Percentiles rank a stretch among this genome's conserved stretches.
These are phyloP conservation scores for Phaffia tasmanica DNA, from an alignment of 768 basidiomycete genomes.

Conservation along the genomic window DNA sequence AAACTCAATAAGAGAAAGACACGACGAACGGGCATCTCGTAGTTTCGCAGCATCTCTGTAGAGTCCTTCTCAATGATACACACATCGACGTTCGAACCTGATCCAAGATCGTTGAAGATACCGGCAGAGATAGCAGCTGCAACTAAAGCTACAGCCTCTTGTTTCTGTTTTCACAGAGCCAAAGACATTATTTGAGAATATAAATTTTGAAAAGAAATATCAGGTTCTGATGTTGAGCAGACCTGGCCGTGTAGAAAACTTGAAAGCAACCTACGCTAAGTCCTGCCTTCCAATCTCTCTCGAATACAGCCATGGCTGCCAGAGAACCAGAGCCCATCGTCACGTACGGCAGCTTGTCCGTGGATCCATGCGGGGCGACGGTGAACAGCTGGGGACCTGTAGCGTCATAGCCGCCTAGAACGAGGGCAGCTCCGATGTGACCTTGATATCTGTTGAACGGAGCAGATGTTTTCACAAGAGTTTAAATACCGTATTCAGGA, in stretches of 20 bases:
- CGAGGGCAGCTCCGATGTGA: constrained; percentile 84
- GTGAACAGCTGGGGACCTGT: constrained; percentile 94
- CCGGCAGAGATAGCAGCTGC: constrained; percentile 80
- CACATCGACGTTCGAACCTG: constrained; percentile 96
- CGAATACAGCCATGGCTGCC: constrained; percentile 98
- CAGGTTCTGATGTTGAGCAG: not conserved
- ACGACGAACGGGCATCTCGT: constrained; percentile 57
- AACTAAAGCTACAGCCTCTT: constrained; percentile 70
- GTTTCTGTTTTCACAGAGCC: constrained; percentile 45
- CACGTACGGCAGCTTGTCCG: constrained; percentile 95
- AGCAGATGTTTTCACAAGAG: not conserved
- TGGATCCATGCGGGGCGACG: constrained; percentile 90
- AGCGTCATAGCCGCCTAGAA: constrained; percentile 89
- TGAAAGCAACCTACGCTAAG: constrained; percentile 52
- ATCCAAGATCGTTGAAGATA: constrained; percentile 98
- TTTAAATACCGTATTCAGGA: not conserved
- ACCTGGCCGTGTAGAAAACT: not conserved
- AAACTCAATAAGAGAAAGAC: not conserved
- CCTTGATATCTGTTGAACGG: constrained; percentile 64
- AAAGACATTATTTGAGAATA: not conserved
- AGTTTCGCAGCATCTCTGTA: constrained; percentile 90
- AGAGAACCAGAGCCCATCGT: constrained; percentile 96
- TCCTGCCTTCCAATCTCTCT: constrained; percentile 66
- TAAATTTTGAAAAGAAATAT: not conserved
- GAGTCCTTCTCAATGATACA: constrained; percentile 78